Evolutionary conservation across 495 filamentous ascomycete species (phyloP), one percentile per base, ranked within the genome.

Genomic region (Penicillium macrosclerotiorum): DNA sequence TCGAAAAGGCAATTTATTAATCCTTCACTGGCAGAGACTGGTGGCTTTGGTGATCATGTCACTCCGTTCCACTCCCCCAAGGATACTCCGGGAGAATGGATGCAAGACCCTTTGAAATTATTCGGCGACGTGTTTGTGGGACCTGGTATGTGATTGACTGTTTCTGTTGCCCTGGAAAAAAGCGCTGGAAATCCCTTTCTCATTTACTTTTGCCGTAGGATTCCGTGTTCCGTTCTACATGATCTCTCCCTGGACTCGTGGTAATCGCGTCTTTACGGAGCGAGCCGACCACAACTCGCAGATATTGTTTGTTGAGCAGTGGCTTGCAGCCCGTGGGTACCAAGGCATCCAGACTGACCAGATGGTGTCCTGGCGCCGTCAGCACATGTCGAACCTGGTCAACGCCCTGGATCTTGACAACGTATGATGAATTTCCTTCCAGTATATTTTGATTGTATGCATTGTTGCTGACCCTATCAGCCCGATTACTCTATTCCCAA

Each of bases 281-380:
- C 68, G 74, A 23, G 71, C 72, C 25, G 77, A 81, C 53, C 77
- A 81, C 54, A 79, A 75, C 59, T 78, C 75, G 3, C 77, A 79
- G 53, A 78, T 81, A 25, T 52, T 76, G 34, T 81, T 81, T 50
- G 44, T 81, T 9, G 77, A 80, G 57, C 42, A 78, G 47, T 79
- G 76, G 76, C 54, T 78, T 5, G 54, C 55, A 8, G 70, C 76
- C 2, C 71, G 73, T 38, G 76, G 76, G n/a, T 64, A 72, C 51
- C 57, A 60, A n/a, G 65, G 75, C 26, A 62, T 78, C 18, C 55
- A 49, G 24, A 77, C 76, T 0, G 54, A 68, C 17, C 62, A 78
- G 50, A 78, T 81, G 68, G 67, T 69, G 0, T 44, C 60, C 3
- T 81, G 77, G 77, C 67, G 77, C 20, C 70, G 77, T 1, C 54